Conservation (phyloP, 768 basidiomycete genomes). For the Naganishia vishniacii region DNA sequence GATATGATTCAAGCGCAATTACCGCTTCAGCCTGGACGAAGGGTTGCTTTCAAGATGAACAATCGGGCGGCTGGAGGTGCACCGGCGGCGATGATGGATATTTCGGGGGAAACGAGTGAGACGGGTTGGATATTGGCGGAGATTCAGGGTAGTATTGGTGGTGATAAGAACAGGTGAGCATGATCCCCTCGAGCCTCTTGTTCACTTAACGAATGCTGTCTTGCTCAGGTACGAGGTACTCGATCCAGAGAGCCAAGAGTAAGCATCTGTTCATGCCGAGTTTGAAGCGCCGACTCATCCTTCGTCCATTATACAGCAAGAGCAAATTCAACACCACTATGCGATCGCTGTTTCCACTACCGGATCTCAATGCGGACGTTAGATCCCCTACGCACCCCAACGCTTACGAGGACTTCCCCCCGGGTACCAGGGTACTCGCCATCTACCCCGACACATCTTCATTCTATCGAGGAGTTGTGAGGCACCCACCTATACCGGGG, state of each 20-base stretch:
- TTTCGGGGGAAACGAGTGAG: constrained; percentile 20
- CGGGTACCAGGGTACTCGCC: constrained; percentile 46
- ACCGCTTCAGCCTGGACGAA: constrained; percentile 47
- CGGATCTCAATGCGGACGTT: constrained; percentile 42
- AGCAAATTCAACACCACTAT: constrained; percentile 49
- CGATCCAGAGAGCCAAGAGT: constrained; percentile 49
- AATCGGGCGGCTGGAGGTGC: constrained; percentile 22
- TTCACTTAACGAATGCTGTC: too few relatives aligned
- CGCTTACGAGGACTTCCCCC: constrained; percentile 43
- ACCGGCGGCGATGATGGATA: constrained; percentile 3
- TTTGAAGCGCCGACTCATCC: too few relatives aligned
- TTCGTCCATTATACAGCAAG: too few relatives aligned
- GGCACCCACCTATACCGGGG: constrained; percentile 34
- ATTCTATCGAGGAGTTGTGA: constrained; percentile 50
- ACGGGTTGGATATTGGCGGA: constrained; percentile 50
- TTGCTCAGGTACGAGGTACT: constrained; percentile 47
- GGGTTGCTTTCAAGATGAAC: constrained; percentile 48
- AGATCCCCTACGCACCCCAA: constrained; percentile 45
- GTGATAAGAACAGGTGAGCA: constrained; percentile 46
- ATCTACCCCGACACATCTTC: constrained; percentile 52
- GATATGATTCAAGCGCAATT: constrained; percentile 37
- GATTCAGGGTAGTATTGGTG: constrained; percentile 41
- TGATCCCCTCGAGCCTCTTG: too few relatives aligned
- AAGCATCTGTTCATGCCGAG: constrained; percentile 26
- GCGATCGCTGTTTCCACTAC: constrained; percentile 50